Evolutionary conservation across 2,329 filamentous ascomycete genomes (phyloP), one percentile per base, ranked within the genome.

Genomic region (Phyllosticta citriasiana): DNA sequence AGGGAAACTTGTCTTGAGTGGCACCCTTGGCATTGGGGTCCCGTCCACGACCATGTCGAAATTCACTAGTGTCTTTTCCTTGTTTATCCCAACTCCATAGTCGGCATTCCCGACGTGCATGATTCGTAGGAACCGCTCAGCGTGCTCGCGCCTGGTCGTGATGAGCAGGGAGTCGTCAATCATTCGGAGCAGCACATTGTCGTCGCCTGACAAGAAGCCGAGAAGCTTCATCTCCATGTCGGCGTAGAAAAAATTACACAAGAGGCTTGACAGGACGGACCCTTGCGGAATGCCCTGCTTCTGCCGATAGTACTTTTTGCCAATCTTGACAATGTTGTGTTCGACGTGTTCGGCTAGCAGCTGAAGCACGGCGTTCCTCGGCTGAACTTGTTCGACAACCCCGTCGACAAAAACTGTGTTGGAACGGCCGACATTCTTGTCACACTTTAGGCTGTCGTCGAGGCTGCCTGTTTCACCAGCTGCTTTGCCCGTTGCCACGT

Each of bases 221-320:
- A 97, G 78, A 14, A 87, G 77, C 26, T 85, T 79, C 6, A 75
- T 75, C 73, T 99, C 94, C 1, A 97, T 82, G 64, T 94, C 86
- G 5, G 89, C 92, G 70, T 99, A 99, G 73, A 97, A 97, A 74
- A 96, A 93, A 74, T 91, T 97, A 79, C 94, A 97, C 4, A 99
- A 79, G 51, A 91, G 79, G 53, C 88, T 89, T 0, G 92, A 97
- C 4, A 99, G 72, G 1, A 97, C 82, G 0, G 92, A 97, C 7
- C 94, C 94, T 72, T 99, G 94, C 0, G 94, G 92, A 50, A 99
- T 97, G 14, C 94, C 94, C 24, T 82, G 78, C 72, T 86, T 93
- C 72, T 99, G 94, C 25, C 90, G 84, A 71, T 94, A 97, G 71
- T 86, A 91, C 66, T 87, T 89, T 75, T 91, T 93, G 55, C 91